These are phyloP conservation scores for Plantago lanceolata DNA, from an alignment of 305 asterid species.

Conservation along the genomic window DNA sequence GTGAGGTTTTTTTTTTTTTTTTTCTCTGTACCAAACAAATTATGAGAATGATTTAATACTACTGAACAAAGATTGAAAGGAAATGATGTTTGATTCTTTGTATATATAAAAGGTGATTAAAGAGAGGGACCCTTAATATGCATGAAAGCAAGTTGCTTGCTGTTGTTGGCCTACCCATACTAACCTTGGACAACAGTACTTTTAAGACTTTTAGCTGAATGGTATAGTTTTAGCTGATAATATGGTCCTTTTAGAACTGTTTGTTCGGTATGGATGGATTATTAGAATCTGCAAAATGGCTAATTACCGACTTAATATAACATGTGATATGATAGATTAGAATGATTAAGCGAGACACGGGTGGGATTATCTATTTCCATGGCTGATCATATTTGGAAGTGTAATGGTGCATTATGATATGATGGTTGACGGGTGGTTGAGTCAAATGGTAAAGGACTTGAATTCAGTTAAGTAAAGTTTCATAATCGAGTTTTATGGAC, in stretches of 20 bases:
- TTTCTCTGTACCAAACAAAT: not conserved
- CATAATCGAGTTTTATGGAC: too few species aligned
- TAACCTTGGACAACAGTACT: constrained; percentile 11
- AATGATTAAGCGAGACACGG: not conserved
- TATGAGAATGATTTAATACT: constrained; percentile 3
- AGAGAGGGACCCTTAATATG: constrained; percentile 26
- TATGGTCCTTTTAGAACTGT: too few species aligned
- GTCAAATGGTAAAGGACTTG: too few species aligned
- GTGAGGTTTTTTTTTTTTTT: not conserved
- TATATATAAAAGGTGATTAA: constrained; percentile 14
- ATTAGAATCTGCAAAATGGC: not conserved
- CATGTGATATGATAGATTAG: not conserved
- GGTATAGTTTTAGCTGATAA: not conserved
- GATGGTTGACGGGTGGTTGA: too few species aligned
- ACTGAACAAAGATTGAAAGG: constrained; percentile 11
- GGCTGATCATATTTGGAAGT: constrained; percentile 21
- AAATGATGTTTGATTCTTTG: constrained; percentile 14
- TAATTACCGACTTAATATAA: not conserved
- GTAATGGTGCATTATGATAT: constrained; percentile 27
- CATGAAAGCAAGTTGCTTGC: constrained; percentile 34
- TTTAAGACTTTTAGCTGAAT: not conserved
- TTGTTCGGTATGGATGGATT: not conserved
- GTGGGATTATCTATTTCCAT: constrained; percentile 3
- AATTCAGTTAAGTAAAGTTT: too few species aligned
- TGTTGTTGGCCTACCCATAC: constrained; percentile 26